Percentiles rank a stretch among this genome's conserved stretches.
These are phyloP conservation scores for Gillenia trifoliata DNA, from an alignment of 306 rosid species.

Conservation along the genomic window DNA sequence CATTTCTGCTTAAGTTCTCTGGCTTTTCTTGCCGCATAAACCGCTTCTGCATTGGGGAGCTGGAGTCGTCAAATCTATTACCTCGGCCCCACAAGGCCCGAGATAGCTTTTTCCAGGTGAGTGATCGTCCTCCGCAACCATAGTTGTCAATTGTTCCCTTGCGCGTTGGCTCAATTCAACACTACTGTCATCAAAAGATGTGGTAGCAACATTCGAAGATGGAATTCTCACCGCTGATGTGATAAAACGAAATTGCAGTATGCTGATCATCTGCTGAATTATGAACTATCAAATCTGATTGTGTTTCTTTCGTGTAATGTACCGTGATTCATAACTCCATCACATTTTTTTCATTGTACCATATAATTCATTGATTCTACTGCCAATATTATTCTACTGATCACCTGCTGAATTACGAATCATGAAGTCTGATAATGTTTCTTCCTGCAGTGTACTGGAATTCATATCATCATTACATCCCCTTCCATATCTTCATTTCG, in stretches of 20 bases:
- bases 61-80: slow-evolving; percentile 77
- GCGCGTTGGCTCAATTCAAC: slow-evolving; percentile 24
- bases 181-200: not conserved
- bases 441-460: no score
- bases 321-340: no score
- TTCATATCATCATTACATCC: slow-evolving; percentile 25
- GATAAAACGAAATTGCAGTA: slow-evolving; percentile 17
- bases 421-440: no score
- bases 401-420: no score
- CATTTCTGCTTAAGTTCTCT: no score
- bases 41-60: slow-evolving; percentile 56
- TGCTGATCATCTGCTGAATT: slow-evolving; percentile 14
- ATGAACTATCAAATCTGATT: slow-evolving; percentile 18
- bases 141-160: slow-evolving; percentile 13
- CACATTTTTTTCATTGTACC: no score
- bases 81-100: slow-evolving; percentile 43
- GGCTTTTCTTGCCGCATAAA: slow-evolving; percentile 46
- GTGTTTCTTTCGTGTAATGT: slow-evolving; percentile 21
- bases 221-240: slow-evolving; percentile 3
- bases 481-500: slow-evolving; percentile 44
- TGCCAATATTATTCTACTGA: no score
- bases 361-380: no score
- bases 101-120: slow-evolving; percentile 13
- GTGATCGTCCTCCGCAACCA: slow-evolving; percentile 11
- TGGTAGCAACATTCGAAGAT: slow-evolving; percentile 10